Evolutionary conservation across 2,329 filamentous ascomycete genomes (phyloP), one percentile per base, ranked within the genome.

Genomic region (Purpureocillium lavendulum): DNA sequence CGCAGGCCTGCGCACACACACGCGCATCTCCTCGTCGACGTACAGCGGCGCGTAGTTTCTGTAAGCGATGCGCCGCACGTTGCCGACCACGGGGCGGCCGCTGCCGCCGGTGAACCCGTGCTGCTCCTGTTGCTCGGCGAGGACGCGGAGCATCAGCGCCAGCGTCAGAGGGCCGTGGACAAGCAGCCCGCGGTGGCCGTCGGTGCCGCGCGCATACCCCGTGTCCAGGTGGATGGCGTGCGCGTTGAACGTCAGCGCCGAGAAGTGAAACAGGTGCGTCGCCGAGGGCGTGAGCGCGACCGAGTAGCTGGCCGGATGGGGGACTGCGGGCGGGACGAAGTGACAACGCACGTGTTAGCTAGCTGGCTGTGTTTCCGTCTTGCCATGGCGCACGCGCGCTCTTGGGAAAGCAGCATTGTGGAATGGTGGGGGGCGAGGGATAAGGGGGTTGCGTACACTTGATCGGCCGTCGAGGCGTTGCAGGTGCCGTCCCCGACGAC

Each of bases 221-320:
- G 71, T 73, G 58, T 96, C 85, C 16, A 94, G 71, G 62, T 98
- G 92, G 50, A 98, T 96, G 13, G 75, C 71, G 61, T 98, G 92
- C 2, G 87, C 87, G 60, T 98, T 98, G 68, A 87, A 89, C 3
- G 85, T 90, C 28, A 98, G 75, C 0, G 88, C 88, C 15, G 84
- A 92, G 68, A 90, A 97, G 42, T 89, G 80, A 65, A 94, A 95
- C 39, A 98, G 77, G 4, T 96, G 74, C 4, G 74, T 67, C 3
- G 75, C 69, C 3, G 81, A 80, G 1, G 88, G 87, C 0, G 64
- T 73, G 17, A 95, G 63, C 1, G 66, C 64, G 49, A 84, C 55
- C 16, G 55, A 54, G 45, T 63, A 59, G 13, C 56, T 55, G 7
- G 67, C 58, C 1, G 52, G 31, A 38, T 59, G 52, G 21, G 59